These are phyloP conservation scores for Drechslera avenae DNA, from an alignment of 2,329 filamentous ascomycete genomes.

Conservation along the genomic window DNA sequence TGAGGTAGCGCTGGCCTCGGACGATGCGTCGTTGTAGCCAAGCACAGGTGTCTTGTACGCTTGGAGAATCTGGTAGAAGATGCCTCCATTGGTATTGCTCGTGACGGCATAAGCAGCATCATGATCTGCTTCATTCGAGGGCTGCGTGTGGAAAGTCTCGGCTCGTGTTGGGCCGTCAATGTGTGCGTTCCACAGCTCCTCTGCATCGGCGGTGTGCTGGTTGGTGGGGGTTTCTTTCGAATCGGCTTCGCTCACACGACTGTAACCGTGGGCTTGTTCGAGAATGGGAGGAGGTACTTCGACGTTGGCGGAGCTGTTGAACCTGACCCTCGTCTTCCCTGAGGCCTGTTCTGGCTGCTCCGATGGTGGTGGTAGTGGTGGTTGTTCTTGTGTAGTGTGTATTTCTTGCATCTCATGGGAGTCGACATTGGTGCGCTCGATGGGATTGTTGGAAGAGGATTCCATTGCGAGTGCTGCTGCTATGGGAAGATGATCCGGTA, in stretches of 20 bases:
- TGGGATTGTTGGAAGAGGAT: slow-evolving; percentile 19
- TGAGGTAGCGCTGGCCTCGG: slow-evolving; percentile 24
- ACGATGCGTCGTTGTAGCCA: slow-evolving; percentile 18
- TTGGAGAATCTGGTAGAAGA: slow-evolving; percentile 42
- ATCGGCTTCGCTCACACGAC: slow-evolving; percentile 21
- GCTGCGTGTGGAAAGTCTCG: slow-evolving; percentile 4
- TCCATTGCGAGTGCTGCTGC: slow-evolving; percentile 19
- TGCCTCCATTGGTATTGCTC: slow-evolving; percentile 35
- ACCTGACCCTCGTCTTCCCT: slow-evolving; percentile 29
- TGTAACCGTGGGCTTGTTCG: slow-evolving; percentile 16
- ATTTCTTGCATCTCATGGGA: slow-evolving; percentile 15
- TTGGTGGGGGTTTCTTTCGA: slow-evolving; percentile 16
- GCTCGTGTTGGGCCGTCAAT: slow-evolving; percentile 3
- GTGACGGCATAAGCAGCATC: slow-evolving; percentile 34
- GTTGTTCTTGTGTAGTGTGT: slow-evolving; percentile 3
- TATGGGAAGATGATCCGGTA: background rate
- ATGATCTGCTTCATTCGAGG: slow-evolving; percentile 13
- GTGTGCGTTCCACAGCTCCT: slow-evolving; percentile 31
- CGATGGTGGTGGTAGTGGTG: slow-evolving; percentile 15
- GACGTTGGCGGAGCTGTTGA: slow-evolving; percentile 36
- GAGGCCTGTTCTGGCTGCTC: slow-evolving; percentile 18
- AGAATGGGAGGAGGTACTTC: slow-evolving; percentile 21
- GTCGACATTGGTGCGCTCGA: slow-evolving; percentile 17
- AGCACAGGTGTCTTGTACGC: slow-evolving; percentile 36
- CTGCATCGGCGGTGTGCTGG: slow-evolving; percentile 25